Evolutionary conservation across 2,329 filamentous ascomycete genomes (phyloP).

Genomic region (Pestalotiopsis sp.): DNA sequence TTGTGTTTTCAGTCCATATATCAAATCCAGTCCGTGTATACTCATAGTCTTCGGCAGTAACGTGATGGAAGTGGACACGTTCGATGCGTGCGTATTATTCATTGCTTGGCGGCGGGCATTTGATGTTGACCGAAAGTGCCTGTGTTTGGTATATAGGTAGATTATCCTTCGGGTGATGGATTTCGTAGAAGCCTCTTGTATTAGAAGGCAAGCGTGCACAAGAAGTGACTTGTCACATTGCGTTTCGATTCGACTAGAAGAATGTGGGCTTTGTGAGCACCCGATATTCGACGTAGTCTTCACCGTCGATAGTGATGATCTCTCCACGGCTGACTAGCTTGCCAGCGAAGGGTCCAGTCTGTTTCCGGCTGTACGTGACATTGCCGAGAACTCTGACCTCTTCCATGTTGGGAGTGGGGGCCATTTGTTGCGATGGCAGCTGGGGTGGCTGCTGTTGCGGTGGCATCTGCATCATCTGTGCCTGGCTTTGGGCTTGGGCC

Average conservation of each 20-base stretch:
- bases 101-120: no score
- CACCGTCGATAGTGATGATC: slow-evolving; percentile 67
- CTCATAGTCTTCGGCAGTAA: neutral
- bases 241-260: slow-evolving; percentile 41
- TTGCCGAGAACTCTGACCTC: slow-evolving; percentile 62
- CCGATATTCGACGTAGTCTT: slow-evolving; percentile 69
- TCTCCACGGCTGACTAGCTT: slow-evolving; percentile 66
- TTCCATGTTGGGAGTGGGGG: slow-evolving; percentile 40
- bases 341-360: slow-evolving; percentile 62
- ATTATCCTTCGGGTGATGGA: no score
- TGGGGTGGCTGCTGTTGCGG: slow-evolving; percentile 23
- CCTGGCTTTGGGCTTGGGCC: slow-evolving; percentile 15
- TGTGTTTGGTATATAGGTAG: no score
- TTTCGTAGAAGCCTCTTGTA: no score
- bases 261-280: slow-evolving; percentile 67
- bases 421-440: slow-evolving; percentile 24
- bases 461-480: slow-evolving; percentile 17
- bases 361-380: slow-evolving; percentile 65
- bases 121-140: no score
- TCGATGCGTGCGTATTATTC: no score
- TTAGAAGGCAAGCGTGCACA: neutral
- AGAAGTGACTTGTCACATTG: no score
- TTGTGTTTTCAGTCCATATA: neutral
- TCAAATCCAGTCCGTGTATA: neutral
- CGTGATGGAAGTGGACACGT: no score